Evolutionary conservation across 257 asterid genomes (phyloP), one percentile per base, ranked within the genome.

Genomic region (Scutellaria minor): DNA sequence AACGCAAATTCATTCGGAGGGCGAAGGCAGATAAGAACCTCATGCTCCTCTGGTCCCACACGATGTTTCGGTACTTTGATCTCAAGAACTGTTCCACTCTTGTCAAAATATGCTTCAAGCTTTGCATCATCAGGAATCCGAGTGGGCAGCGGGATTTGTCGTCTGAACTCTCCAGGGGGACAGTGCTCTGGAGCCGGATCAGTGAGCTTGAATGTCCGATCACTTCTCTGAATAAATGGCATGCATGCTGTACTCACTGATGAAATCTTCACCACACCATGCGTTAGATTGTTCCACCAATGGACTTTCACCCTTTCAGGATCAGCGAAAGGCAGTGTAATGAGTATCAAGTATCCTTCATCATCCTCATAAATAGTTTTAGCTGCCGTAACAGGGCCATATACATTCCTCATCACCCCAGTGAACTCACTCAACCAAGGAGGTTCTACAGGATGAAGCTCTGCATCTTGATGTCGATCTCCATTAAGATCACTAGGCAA

Each of bases 111-210:
- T 2, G 97, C 96, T 80, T 90, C 97, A 27, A 88, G 86, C 70
- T 84, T 85, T 0, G 97, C 95, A 66, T 86, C 96, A 68, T 87
- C 93, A 1, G 96, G 93, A 59, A 90, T 88, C 68, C 96, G 72
- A 39, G 90, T 79, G 4, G 96, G 85, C 61, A 90, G 86, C 0
- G 83, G 82, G 24, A 90, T 90, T 66, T 85, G 91, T 75, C 97
- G 80, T 57, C 74, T 81, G 82, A 90, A 90, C 51, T 90, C 93
- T 20, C 93, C 96, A 3, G 88, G 83, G 9, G 93, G 97, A 47
- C 92, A 88, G 53, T 88, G 96, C 83, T 88, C 96, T 0, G 96
- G 96, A 9, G 84, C 81, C 15, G 92, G 93, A 79, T 90, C 97
- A 0, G 85, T 81, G 53, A 90, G 88, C 79, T 83, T 87, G 76